These are phyloP conservation scores for Tricholoma sp. DNA, from an alignment of 768 basidiomycete species.

Conservation along the genomic window DNA sequence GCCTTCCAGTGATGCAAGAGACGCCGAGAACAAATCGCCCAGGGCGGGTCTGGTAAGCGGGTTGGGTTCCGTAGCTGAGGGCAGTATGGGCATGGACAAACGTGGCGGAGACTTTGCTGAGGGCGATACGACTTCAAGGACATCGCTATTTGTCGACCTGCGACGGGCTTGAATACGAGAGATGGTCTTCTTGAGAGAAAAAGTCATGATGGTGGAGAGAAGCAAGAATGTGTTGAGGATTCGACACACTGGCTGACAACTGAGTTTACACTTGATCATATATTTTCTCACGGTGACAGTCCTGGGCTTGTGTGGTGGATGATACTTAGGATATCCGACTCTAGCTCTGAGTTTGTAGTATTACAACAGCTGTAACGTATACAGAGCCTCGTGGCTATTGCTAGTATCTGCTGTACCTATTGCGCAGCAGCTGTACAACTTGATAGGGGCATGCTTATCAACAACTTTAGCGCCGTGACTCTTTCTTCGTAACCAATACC, in stretches of 20 bases:
- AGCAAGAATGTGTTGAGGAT: neutral
- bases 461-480: neutral
- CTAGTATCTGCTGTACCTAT: no score
- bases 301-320: no score
- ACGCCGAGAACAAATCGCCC: neutral
- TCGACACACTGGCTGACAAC: neutral
- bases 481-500: slow-evolving; percentile 14
- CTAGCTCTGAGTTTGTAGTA: no score
- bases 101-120: neutral
- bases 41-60: neutral
- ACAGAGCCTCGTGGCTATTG: no score
- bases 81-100: neutral
- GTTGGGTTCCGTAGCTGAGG: neutral
- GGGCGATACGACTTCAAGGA: neutral
- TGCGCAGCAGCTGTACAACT: neutral
- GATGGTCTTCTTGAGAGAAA: slow-evolving; percentile 11
- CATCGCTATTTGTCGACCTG: neutral
- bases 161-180: slow-evolving; percentile 9
- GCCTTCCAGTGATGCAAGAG: neutral
- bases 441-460: neutral
- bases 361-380: no score
- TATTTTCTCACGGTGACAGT: neutral
- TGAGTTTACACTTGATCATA: neutral
- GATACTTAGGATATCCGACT: no score
- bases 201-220: slow-evolving; percentile 8